Evolutionary conservation across 768 basidiomycete species (phyloP).

Genomic region (Lactifluus hygrophoroides): DNA sequence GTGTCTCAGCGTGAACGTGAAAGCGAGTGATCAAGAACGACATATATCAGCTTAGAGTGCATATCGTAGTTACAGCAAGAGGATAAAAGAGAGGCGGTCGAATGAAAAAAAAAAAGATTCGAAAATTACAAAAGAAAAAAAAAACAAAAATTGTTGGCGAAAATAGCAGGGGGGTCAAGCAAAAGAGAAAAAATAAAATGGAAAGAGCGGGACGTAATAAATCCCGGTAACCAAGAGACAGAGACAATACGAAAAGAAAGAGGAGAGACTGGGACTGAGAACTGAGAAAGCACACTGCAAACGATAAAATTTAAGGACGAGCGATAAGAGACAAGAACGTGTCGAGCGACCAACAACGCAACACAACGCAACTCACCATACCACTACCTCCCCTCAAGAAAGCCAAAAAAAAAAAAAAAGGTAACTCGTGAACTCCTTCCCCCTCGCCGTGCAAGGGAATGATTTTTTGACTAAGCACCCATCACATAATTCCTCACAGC

Average conservation of each 20-base stretch:
- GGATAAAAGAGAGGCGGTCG: conserved; percentile 2
- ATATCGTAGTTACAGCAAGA: conserved; percentile 10
- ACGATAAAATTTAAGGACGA: too few species aligned
- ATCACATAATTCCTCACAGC: conserved; percentile 10
- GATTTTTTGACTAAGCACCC: neutral
- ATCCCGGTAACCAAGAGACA: neutral
- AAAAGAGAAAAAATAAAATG: neutral
- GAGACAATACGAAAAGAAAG: neutral
- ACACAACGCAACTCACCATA: neutral
- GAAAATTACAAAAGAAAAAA: neutral
- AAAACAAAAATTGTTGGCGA: neutral
- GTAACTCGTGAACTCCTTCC: too few species aligned
- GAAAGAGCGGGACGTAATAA: neutral
- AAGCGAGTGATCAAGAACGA: neutral
- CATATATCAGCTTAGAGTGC: conserved; percentile 5
- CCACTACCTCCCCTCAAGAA: neutral
- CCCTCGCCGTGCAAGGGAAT: too few species aligned
- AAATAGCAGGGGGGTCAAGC: neutral
- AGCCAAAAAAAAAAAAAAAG: neutral
- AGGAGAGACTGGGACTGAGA: too few species aligned
- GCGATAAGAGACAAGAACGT: too few species aligned
- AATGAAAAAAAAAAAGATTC: conserved; percentile 9
- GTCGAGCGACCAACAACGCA: too few species aligned
- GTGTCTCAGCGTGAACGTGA: neutral
- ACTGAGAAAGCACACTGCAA: too few species aligned